Evolutionary conservation across 768 basidiomycete species (phyloP).

Genomic region (Brasilioporus rufonigricans): DNA sequence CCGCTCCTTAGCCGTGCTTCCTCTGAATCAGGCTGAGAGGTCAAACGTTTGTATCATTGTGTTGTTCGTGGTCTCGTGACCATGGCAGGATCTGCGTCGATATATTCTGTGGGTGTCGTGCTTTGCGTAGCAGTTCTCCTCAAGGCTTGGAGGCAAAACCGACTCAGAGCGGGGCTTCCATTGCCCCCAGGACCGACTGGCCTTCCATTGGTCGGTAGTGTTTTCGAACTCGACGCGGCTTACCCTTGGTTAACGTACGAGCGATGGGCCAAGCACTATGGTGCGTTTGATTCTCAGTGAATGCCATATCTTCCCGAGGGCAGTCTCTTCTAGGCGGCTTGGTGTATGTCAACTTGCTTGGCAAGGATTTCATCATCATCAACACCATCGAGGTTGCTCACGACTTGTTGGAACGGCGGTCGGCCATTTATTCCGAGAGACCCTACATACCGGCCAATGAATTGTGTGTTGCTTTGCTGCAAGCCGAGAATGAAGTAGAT

Average conservation of each 20-base stretch:
- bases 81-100: background rate
- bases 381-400: constrained; percentile 21
- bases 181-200: constrained; percentile 54
- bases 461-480: constrained; percentile 8
- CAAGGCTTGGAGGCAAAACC: constrained; percentile 14
- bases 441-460: constrained; percentile 22
- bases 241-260: constrained; percentile 34
- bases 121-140: constrained; percentile 5
- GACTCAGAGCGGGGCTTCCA: constrained; percentile 20
- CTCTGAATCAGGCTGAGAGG: background rate
- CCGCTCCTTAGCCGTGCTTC: background rate
- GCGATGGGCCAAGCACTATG: constrained; percentile 33
- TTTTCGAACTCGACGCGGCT: constrained; percentile 16
- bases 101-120: constrained; percentile 6
- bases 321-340: constrained; percentile 16
- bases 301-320: background rate
- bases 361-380: constrained; percentile 29
- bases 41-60: background rate
- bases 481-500: background rate
- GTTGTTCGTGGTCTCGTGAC: background rate
- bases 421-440: constrained; percentile 27
- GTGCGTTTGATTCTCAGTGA: constrained; percentile 9
- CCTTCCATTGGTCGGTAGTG: constrained; percentile 33
- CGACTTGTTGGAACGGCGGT: constrained; percentile 27
- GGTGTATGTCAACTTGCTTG: constrained; percentile 26